Conservation (phyloP, 495 filamentous ascomycete species). For the Xylaria intraflava region DNA sequence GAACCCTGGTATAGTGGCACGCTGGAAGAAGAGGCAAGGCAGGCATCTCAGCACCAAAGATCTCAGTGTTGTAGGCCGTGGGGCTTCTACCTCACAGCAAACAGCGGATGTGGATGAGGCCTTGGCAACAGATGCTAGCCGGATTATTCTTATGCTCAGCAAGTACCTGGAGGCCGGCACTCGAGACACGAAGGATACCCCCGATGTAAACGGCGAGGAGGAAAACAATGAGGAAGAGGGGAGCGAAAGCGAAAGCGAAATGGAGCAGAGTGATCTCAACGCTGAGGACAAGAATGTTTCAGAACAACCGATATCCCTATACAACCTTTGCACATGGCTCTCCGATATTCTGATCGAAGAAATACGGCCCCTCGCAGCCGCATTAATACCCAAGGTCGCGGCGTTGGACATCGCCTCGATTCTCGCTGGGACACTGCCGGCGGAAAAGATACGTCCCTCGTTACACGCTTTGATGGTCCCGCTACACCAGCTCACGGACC, state of each 20-base stretch:
- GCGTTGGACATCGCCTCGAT: conserved; percentile 63
- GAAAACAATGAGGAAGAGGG: conserved; percentile 28
- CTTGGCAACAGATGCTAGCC: conserved; percentile 52
- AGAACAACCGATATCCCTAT: conserved; percentile 41
- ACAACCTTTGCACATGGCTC: conserved; percentile 68
- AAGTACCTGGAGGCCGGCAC: conserved; percentile 27
- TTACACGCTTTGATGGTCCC: conserved; percentile 67
- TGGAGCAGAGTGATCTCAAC: conserved; percentile 36
- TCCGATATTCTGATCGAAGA: conserved; percentile 75
- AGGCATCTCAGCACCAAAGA: conserved; percentile 6
- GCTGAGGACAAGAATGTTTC: conserved; percentile 34
- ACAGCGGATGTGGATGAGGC: conserved; percentile 17
- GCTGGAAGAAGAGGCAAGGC: conserved; percentile 29
- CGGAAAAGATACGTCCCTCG: conserved; percentile 50
- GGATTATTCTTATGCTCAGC: conserved; percentile 41
- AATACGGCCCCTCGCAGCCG: conserved; percentile 52
- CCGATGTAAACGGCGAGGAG: conserved; percentile 18
- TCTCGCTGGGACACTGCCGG: conserved; percentile 51
- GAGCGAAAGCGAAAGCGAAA: conserved; percentile 18
- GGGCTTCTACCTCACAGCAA: background rate
- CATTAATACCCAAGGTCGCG: conserved; percentile 66
- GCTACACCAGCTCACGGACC: conserved; percentile 76
- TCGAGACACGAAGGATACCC: conserved; percentile 4
- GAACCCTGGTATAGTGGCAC: conserved; percentile 50
- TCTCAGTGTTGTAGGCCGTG: conserved; percentile 1